Base-by-base conservation (phyloP, 1,139 yeast species). In the Diutina siamensis region DNA sequence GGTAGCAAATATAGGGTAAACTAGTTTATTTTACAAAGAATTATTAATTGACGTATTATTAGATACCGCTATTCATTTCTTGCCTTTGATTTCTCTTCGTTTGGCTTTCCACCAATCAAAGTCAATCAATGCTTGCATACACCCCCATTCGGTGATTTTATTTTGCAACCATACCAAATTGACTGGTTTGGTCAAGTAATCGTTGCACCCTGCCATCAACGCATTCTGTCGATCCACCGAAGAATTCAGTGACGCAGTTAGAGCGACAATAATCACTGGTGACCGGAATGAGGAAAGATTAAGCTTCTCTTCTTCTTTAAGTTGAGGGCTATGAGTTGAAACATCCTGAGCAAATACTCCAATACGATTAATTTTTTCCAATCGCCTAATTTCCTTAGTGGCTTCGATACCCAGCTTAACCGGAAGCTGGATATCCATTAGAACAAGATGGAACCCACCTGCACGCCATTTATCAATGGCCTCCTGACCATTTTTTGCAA, bases 71-170 rank as follows among this genome's bases (percentile, higher is more conserved):
- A n/a, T 25, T 10, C 10, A 25, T 10, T 35, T 19, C 25, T 35
- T 35, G 18, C 22, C 18, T 9, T 35, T 35, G 9, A 35, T 35
- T n/a, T 35, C 25, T 20, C 40, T 12, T 18, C 42, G 18, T 20
- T 65, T 67, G 15, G 58, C 57, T 51, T 81, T 81, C 96, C 96
- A 92, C 33, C 95, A 94, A 61, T 92, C 97, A 61, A 85, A 92
- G 63, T 92, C 95, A 61, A 92, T 89, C 49, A 92, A 68, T 1
- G 97, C 97, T 65, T 92, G 98, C 98, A 92, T 92, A 57, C 86
- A 80, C 1, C 94, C 94, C 97, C 97, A 89, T 63, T 92, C 98
- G 3, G 92, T 86, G 49, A 92, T 85, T 64, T 92, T 92, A 57
- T 85, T 87, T 55, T 89, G 88, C 46, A 92, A 69, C 98, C 98